Conservation (phyloP, 2,329 filamentous ascomycete genomes). For the Xylaria sp. region DNA sequence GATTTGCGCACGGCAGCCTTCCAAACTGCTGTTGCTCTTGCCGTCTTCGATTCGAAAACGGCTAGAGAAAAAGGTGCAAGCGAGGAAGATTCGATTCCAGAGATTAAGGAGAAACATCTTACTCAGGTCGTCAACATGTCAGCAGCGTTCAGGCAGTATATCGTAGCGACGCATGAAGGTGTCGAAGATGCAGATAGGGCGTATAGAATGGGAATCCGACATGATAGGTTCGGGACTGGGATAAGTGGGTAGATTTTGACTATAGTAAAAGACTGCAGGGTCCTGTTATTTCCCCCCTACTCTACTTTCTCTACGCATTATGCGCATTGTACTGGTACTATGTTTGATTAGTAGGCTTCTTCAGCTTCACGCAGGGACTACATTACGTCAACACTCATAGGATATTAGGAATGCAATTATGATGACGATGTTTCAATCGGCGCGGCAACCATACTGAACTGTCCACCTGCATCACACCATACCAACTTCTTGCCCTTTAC, state of each 20-base stretch:
- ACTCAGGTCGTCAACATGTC: conserved; percentile 34
- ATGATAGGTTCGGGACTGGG: conserved; percentile 2
- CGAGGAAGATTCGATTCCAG: conserved; percentile 26
- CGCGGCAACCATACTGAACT: no score
- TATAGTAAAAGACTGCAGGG: no score
- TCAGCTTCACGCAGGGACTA: no score
- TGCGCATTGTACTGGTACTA: no score
- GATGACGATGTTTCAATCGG: no score
- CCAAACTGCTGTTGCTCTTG: conserved; percentile 37
- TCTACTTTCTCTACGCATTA: no score
- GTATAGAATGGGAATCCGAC: conserved; percentile 22
- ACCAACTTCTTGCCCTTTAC: not conserved
- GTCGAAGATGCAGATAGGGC: conserved; percentile 30
- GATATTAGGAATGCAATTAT: no score
- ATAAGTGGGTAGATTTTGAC: no score
- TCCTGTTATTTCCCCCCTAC: no score
- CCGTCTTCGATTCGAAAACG: conserved; percentile 27
- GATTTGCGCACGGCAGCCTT: conserved; percentile 22
- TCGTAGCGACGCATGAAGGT: conserved; percentile 26
- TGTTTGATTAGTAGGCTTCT: no score
- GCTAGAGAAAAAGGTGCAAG: conserved; percentile 20
- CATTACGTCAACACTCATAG: no score
- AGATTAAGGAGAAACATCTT: conserved; percentile 34
- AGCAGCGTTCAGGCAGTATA: conserved; percentile 35
- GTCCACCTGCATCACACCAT: no score